Conservation (phyloP, 163 green algal genomes). For the Volvox carteri region DNA sequence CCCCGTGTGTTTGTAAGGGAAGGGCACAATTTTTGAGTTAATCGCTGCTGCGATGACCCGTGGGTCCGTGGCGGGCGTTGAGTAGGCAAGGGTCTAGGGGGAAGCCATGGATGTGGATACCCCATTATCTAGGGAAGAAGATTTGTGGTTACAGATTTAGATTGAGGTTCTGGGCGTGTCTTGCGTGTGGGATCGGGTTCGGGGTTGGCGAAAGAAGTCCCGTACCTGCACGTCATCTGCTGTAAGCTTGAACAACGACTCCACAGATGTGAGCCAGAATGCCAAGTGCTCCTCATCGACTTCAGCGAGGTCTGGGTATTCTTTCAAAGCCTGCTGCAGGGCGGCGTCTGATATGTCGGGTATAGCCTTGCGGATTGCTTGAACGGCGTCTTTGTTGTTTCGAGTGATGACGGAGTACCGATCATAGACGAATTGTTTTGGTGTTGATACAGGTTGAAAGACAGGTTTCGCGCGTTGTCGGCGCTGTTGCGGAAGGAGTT, state of each 20-base stretch:
- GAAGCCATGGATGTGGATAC: too few species aligned
- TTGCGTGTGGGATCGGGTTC: too few species aligned
- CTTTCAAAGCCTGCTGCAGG: neutral
- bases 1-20: too few species aligned
- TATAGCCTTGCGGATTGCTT: neutral
- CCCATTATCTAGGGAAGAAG: too few species aligned
- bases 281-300: conserved; percentile 14
- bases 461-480: neutral
- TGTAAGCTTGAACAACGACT: neutral
- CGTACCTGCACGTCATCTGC: conserved; percentile 17
- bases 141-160: too few species aligned
- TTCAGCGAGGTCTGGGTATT: conserved; percentile 16
- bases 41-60: too few species aligned
- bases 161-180: too few species aligned
- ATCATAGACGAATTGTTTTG: neutral
- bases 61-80: too few species aligned
- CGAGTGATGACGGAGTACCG: neutral
- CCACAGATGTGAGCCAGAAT: neutral
- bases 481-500: neutral
- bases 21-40: too few species aligned
- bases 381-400: neutral
- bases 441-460: too few species aligned
- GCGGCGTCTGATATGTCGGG: neutral
- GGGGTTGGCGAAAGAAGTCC: too few species aligned
- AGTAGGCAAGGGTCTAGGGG: too few species aligned